These are phyloP conservation scores for Dipteronia dyeriana DNA, from an alignment of 345 rosid species.

Conservation along the genomic window DNA sequence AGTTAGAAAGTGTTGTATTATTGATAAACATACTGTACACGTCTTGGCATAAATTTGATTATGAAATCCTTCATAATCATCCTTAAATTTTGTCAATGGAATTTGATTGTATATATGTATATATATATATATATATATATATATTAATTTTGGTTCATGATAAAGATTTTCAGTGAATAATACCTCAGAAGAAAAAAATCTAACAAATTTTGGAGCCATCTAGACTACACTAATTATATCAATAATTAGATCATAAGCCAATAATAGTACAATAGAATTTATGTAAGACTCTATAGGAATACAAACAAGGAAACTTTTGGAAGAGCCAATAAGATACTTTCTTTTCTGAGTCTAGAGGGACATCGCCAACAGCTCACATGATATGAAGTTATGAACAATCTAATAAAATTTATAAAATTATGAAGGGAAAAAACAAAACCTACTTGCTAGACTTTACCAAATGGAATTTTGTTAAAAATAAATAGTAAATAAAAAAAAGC, in stretches of 20 bases:
- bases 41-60: background rate
- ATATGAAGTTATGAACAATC: background rate
- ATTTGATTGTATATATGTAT: too few relatives aligned
- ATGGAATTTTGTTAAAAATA: background rate
- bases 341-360: background rate
- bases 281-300: background rate
- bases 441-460: background rate
- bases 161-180: background rate
- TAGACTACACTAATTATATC: background rate
- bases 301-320: background rate
- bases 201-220: background rate
- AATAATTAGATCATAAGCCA: background rate
- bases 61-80: background rate
- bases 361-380: slow-evolving; percentile 9
- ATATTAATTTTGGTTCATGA: background rate
- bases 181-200: background rate
- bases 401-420: background rate
- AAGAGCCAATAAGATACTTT: background rate
- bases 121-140: too few relatives aligned
- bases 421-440: background rate
- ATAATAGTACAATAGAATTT: too few relatives aligned
- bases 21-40: background rate
- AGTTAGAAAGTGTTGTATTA: too few relatives aligned
- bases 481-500: too few relatives aligned
- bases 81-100: background rate